These are phyloP conservation scores for Saccharomyces hybrid DNA, from an alignment of 1,139 yeast genomes.

Conservation along the genomic window DNA sequence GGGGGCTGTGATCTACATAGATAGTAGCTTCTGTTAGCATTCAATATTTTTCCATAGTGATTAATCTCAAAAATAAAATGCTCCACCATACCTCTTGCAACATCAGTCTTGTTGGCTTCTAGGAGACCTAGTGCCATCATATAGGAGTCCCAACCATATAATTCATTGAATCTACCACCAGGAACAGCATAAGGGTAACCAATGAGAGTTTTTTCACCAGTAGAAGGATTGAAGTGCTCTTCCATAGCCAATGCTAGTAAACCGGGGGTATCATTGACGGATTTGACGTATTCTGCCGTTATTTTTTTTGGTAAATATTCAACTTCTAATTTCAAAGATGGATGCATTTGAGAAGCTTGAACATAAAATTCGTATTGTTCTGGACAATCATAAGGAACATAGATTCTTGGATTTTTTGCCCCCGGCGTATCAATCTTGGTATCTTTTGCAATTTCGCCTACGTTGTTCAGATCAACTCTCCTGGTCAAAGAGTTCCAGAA, in stretches of 20 bases:
- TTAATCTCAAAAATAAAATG: conserved; percentile 86
- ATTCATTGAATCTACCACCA: conserved; percentile 93
- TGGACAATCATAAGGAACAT: conserved; percentile 60
- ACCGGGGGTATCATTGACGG: conserved; percentile 80
- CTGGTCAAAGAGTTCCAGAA: conserved; percentile 83
- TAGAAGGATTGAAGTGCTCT: conserved; percentile 40
- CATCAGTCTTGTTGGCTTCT: conserved; percentile 50
- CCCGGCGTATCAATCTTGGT: conserved; percentile 64
- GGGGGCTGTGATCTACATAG: conserved; percentile 95
- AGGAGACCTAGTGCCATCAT: conserved; percentile 84
- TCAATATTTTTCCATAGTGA: conserved; percentile 85
- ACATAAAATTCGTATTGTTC: conserved; percentile 71
- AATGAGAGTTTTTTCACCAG: conserved; percentile 42
- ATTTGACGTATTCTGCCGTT: conserved; percentile 64
- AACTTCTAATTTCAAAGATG: conserved; percentile 62
- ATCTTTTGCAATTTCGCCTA: conserved; percentile 67
- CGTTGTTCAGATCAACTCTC: conserved; percentile 52
- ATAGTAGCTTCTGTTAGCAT: conserved; percentile 91
- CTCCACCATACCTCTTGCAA: conserved; percentile 88
- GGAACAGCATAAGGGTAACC: conserved; percentile 92
- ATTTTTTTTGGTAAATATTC: conserved; percentile 57
- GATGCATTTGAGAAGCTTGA: conserved; percentile 46
- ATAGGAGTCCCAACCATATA: conserved; percentile 97
- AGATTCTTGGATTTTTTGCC: conserved; percentile 53
- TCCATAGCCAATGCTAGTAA: conserved; percentile 71